Evolutionary conservation across 73 alveolate genomes (phyloP), one percentile per base, ranked within the genome.

Genomic region (Breviolum minutum): DNA sequence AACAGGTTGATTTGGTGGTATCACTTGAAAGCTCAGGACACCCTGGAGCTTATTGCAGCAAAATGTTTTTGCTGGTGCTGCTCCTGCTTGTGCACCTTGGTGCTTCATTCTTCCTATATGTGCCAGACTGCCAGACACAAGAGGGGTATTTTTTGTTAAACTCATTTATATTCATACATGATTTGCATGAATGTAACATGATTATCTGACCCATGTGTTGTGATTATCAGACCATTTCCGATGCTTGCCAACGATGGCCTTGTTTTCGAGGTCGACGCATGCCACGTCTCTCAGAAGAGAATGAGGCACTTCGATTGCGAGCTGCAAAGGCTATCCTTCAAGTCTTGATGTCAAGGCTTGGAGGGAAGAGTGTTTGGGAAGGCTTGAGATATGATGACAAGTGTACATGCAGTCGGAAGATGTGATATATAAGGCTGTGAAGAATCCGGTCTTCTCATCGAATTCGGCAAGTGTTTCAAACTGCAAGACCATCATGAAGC

Each of bases 281-380:
- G 30, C 95, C 90, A 61, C 63, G 29, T 11, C 17, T 62, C 64
- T 27, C 69, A 26, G 94, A 86, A 69, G 96, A 70, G 88, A 74
- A 63, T 76, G 85, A 70, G 76, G 85, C 68, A 20, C 87, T 90
- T 24, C 96, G 96, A 62, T 24, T 90, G 96, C 96, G 96, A 4
- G 96, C 81, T 71, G 96, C 96, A 5, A 80, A 80, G 6, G 96
- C 96, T 68, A 29, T 74, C 20, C 87, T 90, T 71, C 73, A 54
- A 27, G 87, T 87, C 40, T 64, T 90, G 76, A 90, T 90, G 96
- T 71, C 96, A 29, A 90, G 96, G 96, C 66, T 17, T 27, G 30
- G 12, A 7, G 24, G 95, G 71, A n/a, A n/a, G n/a, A 40, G 62
- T 7, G 63, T 2, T 12, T 26, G 64, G 16, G 64, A 29, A 79